Evolutionary conservation across 106 monocot genomes (phyloP).

Genomic region (Amphibolis antarctica): DNA sequence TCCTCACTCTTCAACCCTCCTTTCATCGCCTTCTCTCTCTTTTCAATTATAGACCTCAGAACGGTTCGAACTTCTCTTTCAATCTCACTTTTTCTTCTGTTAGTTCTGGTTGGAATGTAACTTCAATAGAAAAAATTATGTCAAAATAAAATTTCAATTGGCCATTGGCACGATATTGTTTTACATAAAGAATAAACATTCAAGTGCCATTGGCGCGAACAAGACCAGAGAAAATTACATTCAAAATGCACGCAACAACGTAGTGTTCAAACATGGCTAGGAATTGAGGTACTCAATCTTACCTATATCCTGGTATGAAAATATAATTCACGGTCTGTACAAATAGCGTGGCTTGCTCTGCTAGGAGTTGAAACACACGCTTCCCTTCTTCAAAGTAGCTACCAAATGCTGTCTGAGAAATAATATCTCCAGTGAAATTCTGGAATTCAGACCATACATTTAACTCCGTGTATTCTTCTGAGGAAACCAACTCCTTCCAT

Average conservation of each 20-base stretch:
- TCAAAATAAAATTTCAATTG: too few relatives aligned
- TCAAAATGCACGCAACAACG: too few relatives aligned
- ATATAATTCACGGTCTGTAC: neutral
- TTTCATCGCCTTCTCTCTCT: conserved; percentile 34
- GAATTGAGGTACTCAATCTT: neutral
- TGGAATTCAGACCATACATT: conserved; percentile 52
- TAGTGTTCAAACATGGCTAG: too few relatives aligned
- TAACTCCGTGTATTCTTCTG: conserved; percentile 20
- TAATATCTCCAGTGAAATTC: conserved; percentile 52
- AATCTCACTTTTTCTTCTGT: conserved; percentile 8
- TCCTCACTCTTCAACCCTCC: conserved; percentile 13
- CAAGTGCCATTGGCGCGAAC: too few relatives aligned
- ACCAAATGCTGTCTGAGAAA: conserved; percentile 30
- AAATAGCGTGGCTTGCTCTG: conserved; percentile 7
- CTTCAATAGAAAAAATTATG: neutral
- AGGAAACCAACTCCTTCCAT: conserved; percentile 16
- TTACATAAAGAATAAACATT: too few relatives aligned
- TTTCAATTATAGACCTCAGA: conserved; percentile 35
- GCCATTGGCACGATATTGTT: too few relatives aligned
- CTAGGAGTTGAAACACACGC: conserved; percentile 9
- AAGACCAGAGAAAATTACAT: too few relatives aligned
- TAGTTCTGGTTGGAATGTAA: conserved; percentile 15
- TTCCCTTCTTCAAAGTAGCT: conserved; percentile 18
- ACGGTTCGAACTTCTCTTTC: conserved; percentile 21
- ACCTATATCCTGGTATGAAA: conserved; percentile 49